Evolutionary conservation across 2,329 filamentous ascomycete species (phyloP), one percentile per base, ranked within the genome.

Genomic region (Penicillium sp.): DNA sequence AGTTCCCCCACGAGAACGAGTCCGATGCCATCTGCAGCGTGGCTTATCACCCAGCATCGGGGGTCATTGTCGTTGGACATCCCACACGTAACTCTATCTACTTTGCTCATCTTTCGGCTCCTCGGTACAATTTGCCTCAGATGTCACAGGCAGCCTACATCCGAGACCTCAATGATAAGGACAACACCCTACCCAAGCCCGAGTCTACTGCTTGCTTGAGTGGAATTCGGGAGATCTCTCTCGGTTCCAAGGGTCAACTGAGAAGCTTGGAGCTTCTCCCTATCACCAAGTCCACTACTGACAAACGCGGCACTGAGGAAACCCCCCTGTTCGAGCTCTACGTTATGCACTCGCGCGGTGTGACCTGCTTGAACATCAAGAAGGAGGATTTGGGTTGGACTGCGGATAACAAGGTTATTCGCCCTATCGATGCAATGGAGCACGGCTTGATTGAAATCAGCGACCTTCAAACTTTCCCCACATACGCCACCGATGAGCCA

Each of bases 11-110:
- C 72, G 90, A 90, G 77, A 96, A 94, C 71, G 93, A 97, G 73
- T 95, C 91, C 3, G 93, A 97, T 75, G 92, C 92, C n/a, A 93
- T 97, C 60, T 99, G 94, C 81, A 97, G 92, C 72, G 89, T 99
- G 71, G 88, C 89, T 71, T 99, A 97, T 74, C 92, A 99, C 73
- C 89, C 94, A 6, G 84, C 87, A 62, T 94, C 92, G 31, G 92
- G 93, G 57, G 96, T 97, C 78, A 90, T 99, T 70, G 86, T 95
- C 60, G 89, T 99, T 59, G 95, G 93, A 36, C 94, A 99, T 70
- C 94, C 95, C 11, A 97, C 93, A 2, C 87, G 94, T 62, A 99
- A 99, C 79, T 97, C 92, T 8, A 87, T 99, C 74, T 99, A 97
- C 79, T 96, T 99, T 77, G 86, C 97, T 50, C 93, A 97, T 69